A percentile compares a stretch with the other conserved stretches of the same genome.
These are phyloP conservation scores for Pseudonitzschia multistriata DNA, from an alignment of 108 stramenopile species.

Conservation along the genomic window DNA sequence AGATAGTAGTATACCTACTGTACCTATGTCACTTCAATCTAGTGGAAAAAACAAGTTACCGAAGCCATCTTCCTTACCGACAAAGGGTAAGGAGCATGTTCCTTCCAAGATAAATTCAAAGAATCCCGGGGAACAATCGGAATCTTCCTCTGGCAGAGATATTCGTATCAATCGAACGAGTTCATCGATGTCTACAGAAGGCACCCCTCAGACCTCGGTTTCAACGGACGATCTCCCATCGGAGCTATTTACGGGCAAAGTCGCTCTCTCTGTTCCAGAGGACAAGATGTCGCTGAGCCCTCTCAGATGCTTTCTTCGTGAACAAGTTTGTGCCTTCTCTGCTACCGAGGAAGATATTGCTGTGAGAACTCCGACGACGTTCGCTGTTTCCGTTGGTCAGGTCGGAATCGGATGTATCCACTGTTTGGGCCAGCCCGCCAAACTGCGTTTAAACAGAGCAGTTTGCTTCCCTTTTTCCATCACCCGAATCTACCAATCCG, in stretches of 20 bases:
- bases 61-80: conserved; percentile 7
- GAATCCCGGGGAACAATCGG: conserved; percentile 3
- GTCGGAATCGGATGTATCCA: conserved; percentile 50
- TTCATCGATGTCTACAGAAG: conserved; percentile 23
- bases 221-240: conserved; percentile 1
- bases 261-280: conserved; percentile 56
- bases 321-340: conserved; percentile 82
- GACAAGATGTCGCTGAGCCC: conserved; percentile 75
- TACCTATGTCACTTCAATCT: not conserved
- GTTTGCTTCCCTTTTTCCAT: conserved; percentile 90
- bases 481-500: conserved; percentile 85
- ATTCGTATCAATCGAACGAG: conserved; percentile 22
- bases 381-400: conserved; percentile 62
- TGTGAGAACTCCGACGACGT: conserved; percentile 84
- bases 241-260: conserved; percentile 57
- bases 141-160: not conserved
- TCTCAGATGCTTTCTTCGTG: conserved; percentile 82
- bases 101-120: not conserved
- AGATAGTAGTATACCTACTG: conserved; percentile 16
- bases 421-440: conserved; percentile 68
- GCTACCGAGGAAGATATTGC: conserved; percentile 86
- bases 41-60: conserved; percentile 1
- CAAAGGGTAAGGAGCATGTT: not conserved
- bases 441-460: conserved; percentile 75
- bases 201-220: conserved; percentile 9